phyloP scores from a whole-genome alignment of 495 filamentous ascomycete genomes.

The Tetracladium setigerum region DNA sequence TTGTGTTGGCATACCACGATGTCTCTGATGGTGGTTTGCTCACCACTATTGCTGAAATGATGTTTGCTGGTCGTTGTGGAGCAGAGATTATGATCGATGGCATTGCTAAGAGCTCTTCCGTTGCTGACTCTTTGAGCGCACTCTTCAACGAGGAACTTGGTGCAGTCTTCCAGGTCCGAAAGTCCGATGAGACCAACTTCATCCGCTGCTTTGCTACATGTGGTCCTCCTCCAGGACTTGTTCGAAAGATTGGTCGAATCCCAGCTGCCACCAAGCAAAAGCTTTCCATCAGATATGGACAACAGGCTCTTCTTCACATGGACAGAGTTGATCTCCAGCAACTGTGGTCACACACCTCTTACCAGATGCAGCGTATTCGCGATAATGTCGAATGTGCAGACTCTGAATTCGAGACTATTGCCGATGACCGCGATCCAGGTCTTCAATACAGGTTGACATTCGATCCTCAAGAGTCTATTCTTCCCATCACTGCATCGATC shows the following conservation, averaged over 20 bases:
- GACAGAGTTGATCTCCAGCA: constrained; percentile 72
- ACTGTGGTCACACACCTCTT: constrained; percentile 80
- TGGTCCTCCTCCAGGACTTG: constrained; percentile 72
- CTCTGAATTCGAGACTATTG: constrained; percentile 69
- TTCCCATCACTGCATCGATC: constrained; percentile 63
- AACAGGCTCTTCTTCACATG: constrained; percentile 57
- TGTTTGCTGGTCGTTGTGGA: constrained; percentile 93
- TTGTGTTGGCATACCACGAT: constrained; percentile 94
- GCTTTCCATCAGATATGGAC: constrained; percentile 65
- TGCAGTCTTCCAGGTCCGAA: constrained; percentile 90
- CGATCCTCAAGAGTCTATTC: constrained; percentile 67
- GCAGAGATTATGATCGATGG: constrained; percentile 77
- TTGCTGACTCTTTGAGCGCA: constrained; percentile 58
- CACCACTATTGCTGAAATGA: constrained; percentile 92
- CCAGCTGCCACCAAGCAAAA: constrained; percentile 63
- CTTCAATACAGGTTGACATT: constrained; percentile 80
- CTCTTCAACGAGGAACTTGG: constrained; percentile 98
- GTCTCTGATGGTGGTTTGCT: constrained; percentile 88
- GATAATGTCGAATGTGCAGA: constrained; percentile 88
- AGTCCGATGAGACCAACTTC: constrained; percentile 76
- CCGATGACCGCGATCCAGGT: constrained; percentile 73
- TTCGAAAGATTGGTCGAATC: constrained; percentile 76
- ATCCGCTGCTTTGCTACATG: constrained; percentile 86
- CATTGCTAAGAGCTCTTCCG: constrained; percentile 46
- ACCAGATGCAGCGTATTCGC: constrained; percentile 82